phyloP scores from a whole-genome alignment of 176 grass and related monocot genomes.

The Oryza officinalis region DNA sequence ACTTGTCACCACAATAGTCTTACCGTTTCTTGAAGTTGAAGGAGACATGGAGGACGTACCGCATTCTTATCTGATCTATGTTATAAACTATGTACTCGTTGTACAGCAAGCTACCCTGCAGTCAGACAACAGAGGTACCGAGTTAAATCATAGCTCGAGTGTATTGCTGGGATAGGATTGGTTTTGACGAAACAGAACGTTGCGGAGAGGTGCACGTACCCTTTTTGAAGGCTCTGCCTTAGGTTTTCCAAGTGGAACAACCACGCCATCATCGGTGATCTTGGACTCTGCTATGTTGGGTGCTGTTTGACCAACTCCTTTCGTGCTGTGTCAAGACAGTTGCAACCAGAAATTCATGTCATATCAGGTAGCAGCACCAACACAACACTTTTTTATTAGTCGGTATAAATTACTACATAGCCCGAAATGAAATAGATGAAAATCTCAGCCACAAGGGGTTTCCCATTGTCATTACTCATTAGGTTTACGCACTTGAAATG shows the following conservation, averaged over 20 bases:
- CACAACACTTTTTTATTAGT: background rate
- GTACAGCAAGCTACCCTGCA: slow-evolving; percentile 88
- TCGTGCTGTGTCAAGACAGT: slow-evolving; percentile 65
- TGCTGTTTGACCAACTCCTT: slow-evolving; percentile 70
- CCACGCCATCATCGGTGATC: slow-evolving; percentile 55
- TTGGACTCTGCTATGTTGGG: slow-evolving; percentile 54
- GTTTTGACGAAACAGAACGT: background rate
- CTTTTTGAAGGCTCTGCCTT: slow-evolving; percentile 58
- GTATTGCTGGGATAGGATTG: background rate
- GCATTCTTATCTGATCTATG: slow-evolving; percentile 90
- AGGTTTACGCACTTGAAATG: background rate
- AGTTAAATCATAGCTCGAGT: background rate
- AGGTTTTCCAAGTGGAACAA: slow-evolving; percentile 79
- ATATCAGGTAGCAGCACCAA: background rate
- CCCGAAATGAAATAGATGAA: background rate
- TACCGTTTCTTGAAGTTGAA: slow-evolving; percentile 68
- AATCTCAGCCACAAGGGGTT: background rate
- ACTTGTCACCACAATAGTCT: background rate
- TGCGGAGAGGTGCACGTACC: slow-evolving; percentile 22
- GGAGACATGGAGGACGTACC: slow-evolving; percentile 69
- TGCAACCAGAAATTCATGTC: slow-evolving; percentile 27
- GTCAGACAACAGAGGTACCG: background rate
- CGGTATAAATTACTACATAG: slow-evolving; percentile 10
- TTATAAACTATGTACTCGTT: slow-evolving; percentile 97
- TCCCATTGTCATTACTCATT: background rate